Percentiles rank a stretch among this genome's conserved stretches.
Conservation (phyloP, 352 stramenopile species). For the Peronospora farinosa region DNA sequence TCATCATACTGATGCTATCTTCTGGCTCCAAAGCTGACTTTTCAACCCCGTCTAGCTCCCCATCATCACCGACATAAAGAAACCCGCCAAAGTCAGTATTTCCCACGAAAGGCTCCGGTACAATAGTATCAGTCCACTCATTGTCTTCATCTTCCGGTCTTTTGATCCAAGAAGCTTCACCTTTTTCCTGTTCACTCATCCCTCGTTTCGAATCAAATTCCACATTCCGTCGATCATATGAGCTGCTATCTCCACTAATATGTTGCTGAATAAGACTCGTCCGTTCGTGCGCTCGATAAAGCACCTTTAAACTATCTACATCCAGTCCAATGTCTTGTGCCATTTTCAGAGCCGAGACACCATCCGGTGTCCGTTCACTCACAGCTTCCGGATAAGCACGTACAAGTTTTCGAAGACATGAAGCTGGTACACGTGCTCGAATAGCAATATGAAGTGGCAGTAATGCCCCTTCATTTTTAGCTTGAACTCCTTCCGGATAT, state of each 20-base stretch:
- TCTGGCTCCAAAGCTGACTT: conserved; percentile 20
- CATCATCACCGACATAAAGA: conserved; percentile 18
- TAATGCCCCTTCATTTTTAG: conserved; percentile 58
- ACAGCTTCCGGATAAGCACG: conserved; percentile 48
- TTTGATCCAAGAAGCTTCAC: conserved; percentile 22
- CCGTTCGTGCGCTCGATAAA: conserved; percentile 27
- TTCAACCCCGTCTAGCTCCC: conserved; percentile 8
- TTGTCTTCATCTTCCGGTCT: conserved; percentile 14
- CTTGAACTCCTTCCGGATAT: conserved; percentile 47
- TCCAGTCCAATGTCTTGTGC: conserved; percentile 39
- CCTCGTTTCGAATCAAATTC: conserved; percentile 10
- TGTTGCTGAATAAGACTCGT: conserved; percentile 15
- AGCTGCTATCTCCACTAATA: conserved; percentile 13
- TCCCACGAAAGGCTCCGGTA: conserved; percentile 21
- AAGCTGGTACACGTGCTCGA: conserved; percentile 36
- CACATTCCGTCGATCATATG: conserved; percentile 13
- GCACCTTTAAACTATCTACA: conserved; percentile 41
- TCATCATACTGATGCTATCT: conserved; percentile 35
- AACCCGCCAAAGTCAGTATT: conserved; percentile 23
- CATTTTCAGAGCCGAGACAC: conserved; percentile 46
- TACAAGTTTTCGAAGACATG: conserved; percentile 51
- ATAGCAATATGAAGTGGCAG: conserved; percentile 81
- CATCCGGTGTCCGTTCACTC: conserved; percentile 37
- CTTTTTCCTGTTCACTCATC: conserved; percentile 23
- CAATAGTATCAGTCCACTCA: conserved; percentile 14